phyloP scores from a whole-genome alignment of 2,329 filamentous ascomycete genomes.

The Rachicladosporium sp. region DNA sequence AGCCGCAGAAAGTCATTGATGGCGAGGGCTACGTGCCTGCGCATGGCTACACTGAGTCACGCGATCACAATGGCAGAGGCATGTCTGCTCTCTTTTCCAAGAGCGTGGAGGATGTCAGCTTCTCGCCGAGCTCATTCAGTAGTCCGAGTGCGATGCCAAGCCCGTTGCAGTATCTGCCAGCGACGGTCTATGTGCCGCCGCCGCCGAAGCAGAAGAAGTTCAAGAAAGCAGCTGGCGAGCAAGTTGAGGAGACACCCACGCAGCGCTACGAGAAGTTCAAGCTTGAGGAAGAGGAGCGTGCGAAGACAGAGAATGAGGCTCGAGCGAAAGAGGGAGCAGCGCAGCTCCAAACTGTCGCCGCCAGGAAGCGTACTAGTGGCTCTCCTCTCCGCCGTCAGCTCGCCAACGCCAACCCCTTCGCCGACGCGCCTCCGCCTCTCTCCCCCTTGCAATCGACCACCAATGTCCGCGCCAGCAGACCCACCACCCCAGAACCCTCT shows the following conservation, averaged over 20 bases:
- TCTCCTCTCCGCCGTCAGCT: neutral
- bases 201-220: slow-evolving; percentile 5
- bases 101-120: neutral
- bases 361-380: neutral
- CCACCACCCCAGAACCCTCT: neutral
- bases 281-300: neutral
- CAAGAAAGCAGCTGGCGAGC: neutral
- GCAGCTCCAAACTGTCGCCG: neutral
- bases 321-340: neutral
- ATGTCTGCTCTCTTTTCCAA: slow-evolving; percentile 5
- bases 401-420: neutral
- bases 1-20: neutral
- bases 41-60: slow-evolving; percentile 8
- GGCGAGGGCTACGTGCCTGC: slow-evolving; percentile 1
- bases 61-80: slow-evolving; percentile 5
- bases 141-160: slow-evolving; percentile 19
- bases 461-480: too few species aligned
- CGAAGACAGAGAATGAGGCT: neutral
- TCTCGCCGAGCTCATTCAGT: slow-evolving; percentile 11
- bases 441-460: too few species aligned
- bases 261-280: slow-evolving; percentile 1
- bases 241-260: slow-evolving; percentile 2
- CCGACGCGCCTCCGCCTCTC: neutral
- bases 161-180: slow-evolving; percentile 15
- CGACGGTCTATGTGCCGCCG: slow-evolving; percentile 10